Conservation (phyloP, 192 early-diverging fungal genomes). For the Linnemannia schmuckeri region DNA sequence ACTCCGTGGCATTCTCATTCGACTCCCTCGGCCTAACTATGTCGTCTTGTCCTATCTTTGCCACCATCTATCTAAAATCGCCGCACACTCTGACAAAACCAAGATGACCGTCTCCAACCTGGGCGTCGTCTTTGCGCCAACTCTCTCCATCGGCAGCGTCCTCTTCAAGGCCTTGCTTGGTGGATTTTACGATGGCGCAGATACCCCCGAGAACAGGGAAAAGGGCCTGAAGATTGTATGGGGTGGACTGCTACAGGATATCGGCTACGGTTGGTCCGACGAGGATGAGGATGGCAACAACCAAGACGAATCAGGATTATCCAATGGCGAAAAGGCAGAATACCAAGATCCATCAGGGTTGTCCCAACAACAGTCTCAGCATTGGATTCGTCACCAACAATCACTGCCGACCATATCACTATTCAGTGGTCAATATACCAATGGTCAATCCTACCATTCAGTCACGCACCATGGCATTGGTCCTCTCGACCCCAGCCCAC, state of each 20-base stretch:
- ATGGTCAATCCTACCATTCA: not conserved
- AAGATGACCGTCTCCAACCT: constrained; percentile 73
- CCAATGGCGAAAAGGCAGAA: constrained; percentile 16
- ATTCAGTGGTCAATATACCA: constrained; percentile 12
- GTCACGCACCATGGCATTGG: not conserved
- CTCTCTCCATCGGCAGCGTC: constrained; percentile 65
- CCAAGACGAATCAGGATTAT: not conserved
- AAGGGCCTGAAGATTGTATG: constrained; percentile 50
- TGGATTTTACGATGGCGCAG: constrained; percentile 36
- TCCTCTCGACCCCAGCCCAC: constrained; percentile 6
- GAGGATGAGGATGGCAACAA: constrained; percentile 16
- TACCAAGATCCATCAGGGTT: not conserved
- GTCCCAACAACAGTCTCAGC: not conserved
- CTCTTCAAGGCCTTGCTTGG: constrained; percentile 68
- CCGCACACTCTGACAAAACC: constrained; percentile 60
- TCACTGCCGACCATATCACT: constrained; percentile 17
- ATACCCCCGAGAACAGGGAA: constrained; percentile 43
- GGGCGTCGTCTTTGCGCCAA: constrained; percentile 73
- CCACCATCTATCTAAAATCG: constrained; percentile 67
- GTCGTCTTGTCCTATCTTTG: constrained; percentile 60
- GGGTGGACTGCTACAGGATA: constrained; percentile 30
- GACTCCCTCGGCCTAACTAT: constrained; percentile 55
- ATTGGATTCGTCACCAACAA: constrained; percentile 8
- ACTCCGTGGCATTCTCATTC: constrained; percentile 36
- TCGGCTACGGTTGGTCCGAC: constrained; percentile 7